These are phyloP conservation scores for Penicillium egyptiacum DNA, from an alignment of 495 filamentous ascomycete genomes.

Conservation along the genomic window DNA sequence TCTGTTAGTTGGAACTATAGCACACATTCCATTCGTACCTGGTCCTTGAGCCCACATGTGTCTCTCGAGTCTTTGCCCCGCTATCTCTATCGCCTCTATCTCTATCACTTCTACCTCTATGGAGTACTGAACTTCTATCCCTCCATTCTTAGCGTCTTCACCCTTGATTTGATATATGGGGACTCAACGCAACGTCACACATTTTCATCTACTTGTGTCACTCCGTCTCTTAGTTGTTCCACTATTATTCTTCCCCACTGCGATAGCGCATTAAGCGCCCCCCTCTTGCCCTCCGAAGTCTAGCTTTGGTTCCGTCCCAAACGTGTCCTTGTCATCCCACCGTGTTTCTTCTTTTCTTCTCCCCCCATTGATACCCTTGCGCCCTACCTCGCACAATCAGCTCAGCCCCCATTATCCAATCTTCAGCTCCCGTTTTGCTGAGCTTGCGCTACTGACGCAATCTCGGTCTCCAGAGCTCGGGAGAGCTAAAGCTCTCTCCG, in stretches of 20 bases:
- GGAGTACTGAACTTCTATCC: neutral
- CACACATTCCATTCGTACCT: neutral
- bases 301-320: neutral
- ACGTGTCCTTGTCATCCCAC: conserved; percentile 8
- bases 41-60: neutral
- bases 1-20: conserved; percentile 12
- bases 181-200: conserved; percentile 10
- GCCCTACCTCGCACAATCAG: conserved; percentile 3
- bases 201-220: conserved; percentile 21
- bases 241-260: conserved; percentile 27
- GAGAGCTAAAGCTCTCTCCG: conserved; percentile 23
- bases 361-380: conserved; percentile 5
- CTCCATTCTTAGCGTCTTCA: neutral
- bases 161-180: neutral
- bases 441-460: neutral
- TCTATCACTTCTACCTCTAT: neutral
- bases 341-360: conserved; percentile 1
- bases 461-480: conserved; percentile 19
- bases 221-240: conserved; percentile 17
- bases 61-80: neutral
- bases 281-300: conserved; percentile 18
- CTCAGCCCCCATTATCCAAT: neutral
- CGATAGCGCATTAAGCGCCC: conserved; percentile 16
- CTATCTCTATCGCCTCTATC: conserved; percentile 4
- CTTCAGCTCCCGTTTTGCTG: conserved; percentile 8